A percentile compares a stretch with the other conserved stretches of the same genome.
Conservation (phyloP, 176 grass and related monocot genomes). For the Otatea glauca region DNA sequence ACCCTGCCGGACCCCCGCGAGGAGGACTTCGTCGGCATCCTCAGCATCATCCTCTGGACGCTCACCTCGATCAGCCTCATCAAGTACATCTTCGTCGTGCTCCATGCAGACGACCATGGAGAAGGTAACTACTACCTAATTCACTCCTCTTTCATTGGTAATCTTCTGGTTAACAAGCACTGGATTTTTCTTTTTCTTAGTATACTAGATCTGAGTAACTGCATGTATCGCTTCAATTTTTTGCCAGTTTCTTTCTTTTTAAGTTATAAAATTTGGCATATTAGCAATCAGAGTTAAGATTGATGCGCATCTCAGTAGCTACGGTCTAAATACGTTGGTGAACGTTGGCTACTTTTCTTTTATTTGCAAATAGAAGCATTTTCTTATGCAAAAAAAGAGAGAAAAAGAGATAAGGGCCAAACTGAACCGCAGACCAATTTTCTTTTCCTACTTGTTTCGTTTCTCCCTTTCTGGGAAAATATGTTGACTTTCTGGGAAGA, state of each 20-base stretch:
- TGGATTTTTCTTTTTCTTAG: neutral
- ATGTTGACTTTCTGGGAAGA: too few species aligned
- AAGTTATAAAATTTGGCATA: too few species aligned
- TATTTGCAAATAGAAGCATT: too few species aligned
- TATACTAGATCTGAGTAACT: neutral
- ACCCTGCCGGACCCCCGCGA: slow-evolving; percentile 44
- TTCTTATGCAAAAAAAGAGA: too few species aligned
- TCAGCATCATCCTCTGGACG: slow-evolving; percentile 83
- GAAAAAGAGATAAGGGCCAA: too few species aligned
- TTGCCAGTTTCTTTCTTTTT: neutral
- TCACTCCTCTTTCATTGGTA: neutral
- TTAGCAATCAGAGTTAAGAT: neutral
- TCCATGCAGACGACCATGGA: slow-evolving; percentile 73
- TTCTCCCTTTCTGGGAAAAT: too few species aligned
- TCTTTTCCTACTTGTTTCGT: too few species aligned
- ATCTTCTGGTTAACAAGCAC: neutral
- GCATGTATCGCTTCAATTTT: neutral
- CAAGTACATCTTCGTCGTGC: slow-evolving; percentile 72
- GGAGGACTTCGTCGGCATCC: slow-evolving; percentile 61
- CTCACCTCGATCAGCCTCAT: slow-evolving; percentile 69
- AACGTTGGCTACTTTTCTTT: neutral
- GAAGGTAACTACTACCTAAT: slow-evolving; percentile 54
- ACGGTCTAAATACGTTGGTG: neutral
- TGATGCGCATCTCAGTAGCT: neutral
- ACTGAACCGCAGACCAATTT: too few species aligned